A percentile compares a stretch with the other conserved stretches of the same genome.
These are phyloP conservation scores for Rhinocladiella similis DNA, from an alignment of 2,329 filamentous ascomycete species.

Conservation along the genomic window DNA sequence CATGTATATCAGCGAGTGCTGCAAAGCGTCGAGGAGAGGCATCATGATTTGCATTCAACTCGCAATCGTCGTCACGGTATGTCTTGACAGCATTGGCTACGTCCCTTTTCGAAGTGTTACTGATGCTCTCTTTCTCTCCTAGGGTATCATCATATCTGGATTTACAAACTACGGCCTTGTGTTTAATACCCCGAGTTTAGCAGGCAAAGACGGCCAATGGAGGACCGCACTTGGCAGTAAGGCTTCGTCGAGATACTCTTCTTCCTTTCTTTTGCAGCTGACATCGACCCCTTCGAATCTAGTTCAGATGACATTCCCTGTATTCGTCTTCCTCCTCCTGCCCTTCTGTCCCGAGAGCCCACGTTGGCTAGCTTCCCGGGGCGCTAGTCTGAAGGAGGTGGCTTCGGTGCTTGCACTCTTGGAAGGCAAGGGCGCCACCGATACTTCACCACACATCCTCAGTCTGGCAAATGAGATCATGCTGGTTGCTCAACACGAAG, in stretches of 20 bases:
- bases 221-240: not conserved
- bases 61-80: not conserved
- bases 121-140: not conserved
- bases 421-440: not conserved
- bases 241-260: too few species aligned
- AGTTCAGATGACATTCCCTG: constrained; percentile 7
- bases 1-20: not conserved
- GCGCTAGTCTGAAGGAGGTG: not conserved
- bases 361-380: not conserved
- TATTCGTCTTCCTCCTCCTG: constrained; percentile 1
- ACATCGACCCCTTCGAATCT: not conserved
- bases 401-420: not conserved
- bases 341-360: constrained; percentile 8
- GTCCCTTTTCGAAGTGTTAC: too few species aligned
- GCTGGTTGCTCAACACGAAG: not conserved
- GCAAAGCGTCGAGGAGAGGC: not conserved
- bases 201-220: constrained; percentile 5
- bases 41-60: constrained; percentile 1
- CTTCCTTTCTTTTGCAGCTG: not conserved
- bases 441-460: not conserved
- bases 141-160: not conserved
- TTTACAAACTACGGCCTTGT: constrained; percentile 7
- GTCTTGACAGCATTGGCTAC: not conserved
- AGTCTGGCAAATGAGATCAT: constrained; percentile 1
- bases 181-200: not conserved